These are phyloP conservation scores for Dictyostelium brefeldianum DNA, from an alignment of 78 protist genomes.

Conservation along the genomic window DNA sequence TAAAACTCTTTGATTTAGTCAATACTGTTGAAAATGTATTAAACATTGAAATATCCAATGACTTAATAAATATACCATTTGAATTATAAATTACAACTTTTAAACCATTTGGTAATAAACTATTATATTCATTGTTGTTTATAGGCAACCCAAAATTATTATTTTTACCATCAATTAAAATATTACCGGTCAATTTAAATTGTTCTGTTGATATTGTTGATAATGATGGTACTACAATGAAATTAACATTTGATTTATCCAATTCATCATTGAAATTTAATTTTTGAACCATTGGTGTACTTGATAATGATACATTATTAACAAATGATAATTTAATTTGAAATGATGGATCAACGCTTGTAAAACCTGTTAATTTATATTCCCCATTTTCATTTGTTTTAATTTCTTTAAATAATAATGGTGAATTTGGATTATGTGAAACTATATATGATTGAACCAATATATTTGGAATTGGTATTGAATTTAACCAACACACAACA, in stretches of 20 bases:
- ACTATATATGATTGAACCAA: not conserved
- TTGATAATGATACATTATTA: not conserved
- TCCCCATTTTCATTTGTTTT: not conserved
- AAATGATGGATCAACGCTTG: not conserved
- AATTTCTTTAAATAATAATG: not conserved
- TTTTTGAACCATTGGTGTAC: not conserved
- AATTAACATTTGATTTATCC: not conserved
- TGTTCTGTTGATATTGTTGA: not conserved
- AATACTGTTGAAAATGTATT: not conserved
- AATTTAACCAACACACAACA: not conserved
- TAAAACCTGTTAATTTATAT: not conserved
- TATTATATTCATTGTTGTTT: not conserved
- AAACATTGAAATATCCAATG: constrained; percentile 1
- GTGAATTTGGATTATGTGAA: not conserved
- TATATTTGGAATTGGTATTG: not conserved
- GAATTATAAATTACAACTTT: not conserved
- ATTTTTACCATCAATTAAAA: not conserved
- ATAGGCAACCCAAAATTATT: too few species aligned
- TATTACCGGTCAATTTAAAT: not conserved
- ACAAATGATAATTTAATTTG: not conserved
- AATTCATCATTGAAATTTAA: not conserved
- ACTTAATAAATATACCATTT: not conserved
- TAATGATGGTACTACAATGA: not conserved
- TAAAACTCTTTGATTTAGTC: not conserved
- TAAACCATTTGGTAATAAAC: constrained; percentile 5